phyloP scores from a whole-genome alignment of 208 protist species.

The Leishmania guyanensis region DNA sequence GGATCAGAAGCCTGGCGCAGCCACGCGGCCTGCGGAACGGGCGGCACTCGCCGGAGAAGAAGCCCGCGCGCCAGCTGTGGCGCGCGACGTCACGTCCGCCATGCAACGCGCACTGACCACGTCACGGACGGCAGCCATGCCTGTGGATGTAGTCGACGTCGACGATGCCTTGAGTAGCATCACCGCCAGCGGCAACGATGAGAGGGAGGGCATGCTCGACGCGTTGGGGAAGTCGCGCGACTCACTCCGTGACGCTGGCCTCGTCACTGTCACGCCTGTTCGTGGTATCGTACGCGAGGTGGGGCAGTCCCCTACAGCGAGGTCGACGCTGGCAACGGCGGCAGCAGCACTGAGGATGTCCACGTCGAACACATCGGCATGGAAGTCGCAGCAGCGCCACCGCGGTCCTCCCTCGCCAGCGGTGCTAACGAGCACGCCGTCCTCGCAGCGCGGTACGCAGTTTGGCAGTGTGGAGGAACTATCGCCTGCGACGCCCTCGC shows the following conservation, averaged over 20 bases:
- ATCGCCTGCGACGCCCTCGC: background rate
- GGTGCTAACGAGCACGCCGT: slow-evolving; percentile 2
- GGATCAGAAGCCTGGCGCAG: background rate
- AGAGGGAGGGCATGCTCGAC: background rate
- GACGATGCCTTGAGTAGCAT: slow-evolving; percentile 1
- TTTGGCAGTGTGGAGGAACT: background rate
- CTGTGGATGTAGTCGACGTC: slow-evolving; percentile 17
- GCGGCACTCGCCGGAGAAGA: slow-evolving; percentile 6
- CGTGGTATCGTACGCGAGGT: background rate
- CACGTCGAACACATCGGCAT: background rate
- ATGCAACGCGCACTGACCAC: background rate
- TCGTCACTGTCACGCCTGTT: background rate
- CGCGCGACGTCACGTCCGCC: slow-evolving; percentile 1
- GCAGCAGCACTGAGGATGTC: background rate
- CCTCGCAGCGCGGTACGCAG: slow-evolving; percentile 11
- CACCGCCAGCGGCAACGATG: background rate
- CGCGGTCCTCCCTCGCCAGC: background rate
- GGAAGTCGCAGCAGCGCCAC: background rate
- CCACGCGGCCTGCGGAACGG: background rate
- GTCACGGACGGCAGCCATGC: background rate
- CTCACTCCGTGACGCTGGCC: background rate
- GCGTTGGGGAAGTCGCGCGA: background rate
- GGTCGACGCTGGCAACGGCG: background rate
- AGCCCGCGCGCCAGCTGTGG: slow-evolving; percentile 9
- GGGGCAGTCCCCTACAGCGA: background rate